Conservation (phyloP, 1,284 basidiomycete species). For the Coniferiporia weirii region DNA sequence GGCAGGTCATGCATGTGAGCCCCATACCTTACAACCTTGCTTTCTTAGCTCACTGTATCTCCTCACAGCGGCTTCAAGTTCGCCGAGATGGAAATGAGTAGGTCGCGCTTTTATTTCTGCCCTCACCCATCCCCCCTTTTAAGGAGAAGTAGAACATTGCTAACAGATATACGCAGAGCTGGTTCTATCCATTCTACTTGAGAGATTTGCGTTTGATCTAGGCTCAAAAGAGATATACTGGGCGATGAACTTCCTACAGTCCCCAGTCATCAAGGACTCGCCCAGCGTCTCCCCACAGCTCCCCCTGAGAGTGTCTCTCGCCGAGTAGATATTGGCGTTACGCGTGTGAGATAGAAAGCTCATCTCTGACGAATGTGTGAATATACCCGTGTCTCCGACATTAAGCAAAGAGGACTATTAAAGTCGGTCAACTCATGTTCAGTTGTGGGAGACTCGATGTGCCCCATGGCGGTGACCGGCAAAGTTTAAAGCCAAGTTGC, state of each 20-base stretch:
- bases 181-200: neutral
- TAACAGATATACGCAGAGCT: neutral
- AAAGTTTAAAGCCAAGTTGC: too few relatives aligned
- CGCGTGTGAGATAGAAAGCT: neutral
- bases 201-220: neutral
- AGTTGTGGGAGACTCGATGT: too few relatives aligned
- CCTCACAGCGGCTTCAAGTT: constrained; percentile 8
- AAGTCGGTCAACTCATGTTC: too few relatives aligned
- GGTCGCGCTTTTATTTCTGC: constrained; percentile 1
- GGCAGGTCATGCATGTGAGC: constrained; percentile 19
- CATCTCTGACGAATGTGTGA: too few relatives aligned
- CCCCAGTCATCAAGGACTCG: constrained; percentile 9
- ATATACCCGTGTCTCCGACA: too few relatives aligned
- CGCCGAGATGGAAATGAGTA: constrained; percentile 11
- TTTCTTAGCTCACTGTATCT: neutral
- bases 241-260: constrained; percentile 11
- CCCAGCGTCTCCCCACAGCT: constrained; percentile 4
- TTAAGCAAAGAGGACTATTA: too few relatives aligned
- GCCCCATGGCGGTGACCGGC: too few relatives aligned
- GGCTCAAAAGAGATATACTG: constrained; percentile 5
- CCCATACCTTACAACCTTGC: neutral
- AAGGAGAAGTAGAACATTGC: neutral
- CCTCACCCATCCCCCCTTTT: neutral
- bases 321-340: neutral
- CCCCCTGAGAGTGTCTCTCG: constrained; percentile 10